Evolutionary conservation across 495 filamentous ascomycete species (phyloP).

Genomic region (Penicillium verhagenii): DNA sequence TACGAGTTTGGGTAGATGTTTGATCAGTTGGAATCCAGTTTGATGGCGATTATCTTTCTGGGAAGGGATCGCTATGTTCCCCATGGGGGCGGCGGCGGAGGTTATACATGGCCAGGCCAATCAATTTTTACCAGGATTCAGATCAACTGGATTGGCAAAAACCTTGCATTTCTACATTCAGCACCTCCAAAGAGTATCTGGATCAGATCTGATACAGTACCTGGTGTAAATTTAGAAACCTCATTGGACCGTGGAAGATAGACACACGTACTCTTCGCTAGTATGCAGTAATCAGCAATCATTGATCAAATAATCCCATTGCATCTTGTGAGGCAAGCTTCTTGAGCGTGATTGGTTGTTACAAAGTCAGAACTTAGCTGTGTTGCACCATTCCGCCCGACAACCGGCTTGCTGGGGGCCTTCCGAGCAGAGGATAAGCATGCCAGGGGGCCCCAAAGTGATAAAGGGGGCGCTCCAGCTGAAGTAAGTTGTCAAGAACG

Average conservation of each 20-base stretch:
- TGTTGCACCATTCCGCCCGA: conserved; percentile 38
- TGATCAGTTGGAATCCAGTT: background rate
- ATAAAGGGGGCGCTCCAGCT: conserved; percentile 14
- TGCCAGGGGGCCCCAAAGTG: conserved; percentile 34
- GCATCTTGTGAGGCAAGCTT: conserved; percentile 37
- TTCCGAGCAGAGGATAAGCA: conserved; percentile 43
- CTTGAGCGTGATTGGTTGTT: conserved; percentile 37
- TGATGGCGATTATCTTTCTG: background rate
- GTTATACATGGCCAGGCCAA: too few relatives aligned
- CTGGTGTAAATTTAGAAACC: background rate
- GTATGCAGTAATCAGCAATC: too few relatives aligned
- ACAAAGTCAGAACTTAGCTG: conserved; percentile 46
- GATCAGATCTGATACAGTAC: conserved; percentile 35
- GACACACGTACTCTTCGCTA: too few relatives aligned
- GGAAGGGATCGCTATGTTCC: background rate
- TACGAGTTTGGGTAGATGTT: background rate
- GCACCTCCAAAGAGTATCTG: conserved; percentile 30
- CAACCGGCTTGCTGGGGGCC: conserved; percentile 39
- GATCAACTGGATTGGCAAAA: background rate
- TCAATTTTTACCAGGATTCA: background rate
- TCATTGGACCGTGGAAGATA: too few relatives aligned
- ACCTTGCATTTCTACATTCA: background rate
- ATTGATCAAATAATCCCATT: conserved; percentile 41
- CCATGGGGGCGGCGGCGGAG: background rate
- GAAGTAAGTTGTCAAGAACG: background rate